Conservation (phyloP, 805 yeast genomes). For the Wickerhamomyces subpelliculosus region DNA sequence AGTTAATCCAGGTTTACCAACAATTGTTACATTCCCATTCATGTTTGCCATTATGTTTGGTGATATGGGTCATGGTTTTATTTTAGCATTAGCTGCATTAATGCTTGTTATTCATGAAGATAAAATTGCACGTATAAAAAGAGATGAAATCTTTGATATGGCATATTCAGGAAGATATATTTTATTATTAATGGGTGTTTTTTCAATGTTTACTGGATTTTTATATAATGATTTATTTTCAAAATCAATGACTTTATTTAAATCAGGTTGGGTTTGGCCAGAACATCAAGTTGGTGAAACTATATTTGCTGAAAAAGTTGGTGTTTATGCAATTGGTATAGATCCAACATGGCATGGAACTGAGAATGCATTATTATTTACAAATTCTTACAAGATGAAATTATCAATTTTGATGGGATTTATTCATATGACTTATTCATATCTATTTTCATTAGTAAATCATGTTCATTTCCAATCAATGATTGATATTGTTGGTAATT, state of each 20-base stretch:
- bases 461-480: constrained; percentile 58
- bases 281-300: constrained; percentile 58
- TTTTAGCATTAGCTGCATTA: constrained; percentile 69
- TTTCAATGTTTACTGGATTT: constrained; percentile 93
- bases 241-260: constrained; percentile 78
- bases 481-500: constrained; percentile 87
- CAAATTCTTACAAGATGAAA: constrained; percentile 97
- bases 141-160: constrained; percentile 96
- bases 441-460: constrained; percentile 78
- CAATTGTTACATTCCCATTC: constrained; percentile 93
- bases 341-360: constrained; percentile 99
- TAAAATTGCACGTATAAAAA: constrained; percentile 57
- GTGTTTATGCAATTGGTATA: constrained; percentile 77
- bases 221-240: constrained; percentile 93
- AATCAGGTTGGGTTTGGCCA: constrained; percentile 94
- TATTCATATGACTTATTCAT: constrained; percentile 89
- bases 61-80: constrained; percentile 93
- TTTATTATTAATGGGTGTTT: constrained; percentile 83
- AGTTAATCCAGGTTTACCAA: constrained; percentile 93
- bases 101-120: constrained; percentile 68
- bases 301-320: constrained; percentile 57
- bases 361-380: constrained; percentile 82
- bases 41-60: constrained; percentile 99
- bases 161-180: constrained; percentile 91
- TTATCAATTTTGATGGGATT: constrained; percentile 92